phyloP scores from a whole-genome alignment of 169 alveolate species.

The Perkinsus marinus region DNA sequence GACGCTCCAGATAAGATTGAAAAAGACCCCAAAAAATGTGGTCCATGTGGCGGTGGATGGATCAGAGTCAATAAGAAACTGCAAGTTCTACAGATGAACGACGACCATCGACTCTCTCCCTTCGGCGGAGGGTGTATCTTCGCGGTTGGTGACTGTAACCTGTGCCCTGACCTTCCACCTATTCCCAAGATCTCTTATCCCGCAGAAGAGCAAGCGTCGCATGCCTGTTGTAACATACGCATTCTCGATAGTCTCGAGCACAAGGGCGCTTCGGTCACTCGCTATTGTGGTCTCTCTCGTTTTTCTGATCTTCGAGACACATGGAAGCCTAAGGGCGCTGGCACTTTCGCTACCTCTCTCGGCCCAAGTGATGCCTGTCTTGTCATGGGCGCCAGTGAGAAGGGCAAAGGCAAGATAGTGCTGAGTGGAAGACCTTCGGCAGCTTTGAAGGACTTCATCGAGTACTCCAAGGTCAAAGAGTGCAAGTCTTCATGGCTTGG shows the following conservation, averaged over 20 bases:
- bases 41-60: slow-evolving; percentile 34
- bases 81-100: slow-evolving; percentile 14
- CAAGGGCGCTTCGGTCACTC: background rate
- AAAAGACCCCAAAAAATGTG: background rate
- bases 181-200: slow-evolving; percentile 31
- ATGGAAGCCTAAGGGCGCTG: slow-evolving; percentile 37
- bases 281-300: background rate
- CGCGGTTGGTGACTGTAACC: slow-evolving; percentile 32
- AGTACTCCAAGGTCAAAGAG: slow-evolving; percentile 11
- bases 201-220: slow-evolving; percentile 22
- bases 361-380: slow-evolving; percentile 32
- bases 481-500: slow-evolving; percentile 18
- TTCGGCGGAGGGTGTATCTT: slow-evolving; percentile 21
- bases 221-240: background rate
- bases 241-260: slow-evolving; percentile 1
- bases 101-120: background rate
- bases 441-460: background rate
- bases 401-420: background rate
- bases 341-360: slow-evolving; percentile 26
- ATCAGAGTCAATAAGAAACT: slow-evolving; percentile 19
- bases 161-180: slow-evolving; percentile 11
- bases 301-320: background rate
- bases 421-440: background rate
- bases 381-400: slow-evolving; percentile 21
- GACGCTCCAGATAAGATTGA: background rate